Evolutionary conservation across 2,329 filamentous ascomycete genomes (phyloP).

Genomic region (Clathrospora elynae): DNA sequence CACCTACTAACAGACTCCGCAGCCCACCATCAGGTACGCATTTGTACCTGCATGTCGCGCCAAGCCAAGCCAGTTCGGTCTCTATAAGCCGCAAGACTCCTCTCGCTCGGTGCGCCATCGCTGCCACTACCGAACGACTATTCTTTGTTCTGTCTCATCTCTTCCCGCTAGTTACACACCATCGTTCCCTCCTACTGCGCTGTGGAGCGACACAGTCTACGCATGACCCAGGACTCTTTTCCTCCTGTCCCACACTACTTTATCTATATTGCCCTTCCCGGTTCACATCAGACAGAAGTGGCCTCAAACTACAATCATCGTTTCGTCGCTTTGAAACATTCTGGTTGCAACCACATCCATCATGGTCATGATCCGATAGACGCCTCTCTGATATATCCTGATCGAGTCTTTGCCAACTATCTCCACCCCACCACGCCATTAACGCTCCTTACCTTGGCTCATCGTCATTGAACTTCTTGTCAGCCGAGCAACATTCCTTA

Average conservation of each 20-base stretch:
- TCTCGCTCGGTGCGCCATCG: conserved; percentile 32
- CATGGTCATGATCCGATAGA: conserved; percentile 39
- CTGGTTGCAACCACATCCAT: conserved; percentile 26
- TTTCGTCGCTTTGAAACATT: conserved; percentile 24
- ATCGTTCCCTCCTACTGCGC: conserved; percentile 30
- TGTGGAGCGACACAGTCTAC: conserved; percentile 38
- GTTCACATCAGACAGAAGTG: conserved; percentile 26
- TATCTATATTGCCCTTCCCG: conserved; percentile 36
- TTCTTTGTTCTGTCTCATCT: conserved; percentile 31
- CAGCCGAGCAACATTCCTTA: no score
- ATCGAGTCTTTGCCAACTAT: conserved; percentile 23
- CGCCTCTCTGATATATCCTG: conserved; percentile 24
- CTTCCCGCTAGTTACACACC: conserved; percentile 37
- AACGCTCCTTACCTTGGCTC: no score
- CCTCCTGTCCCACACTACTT: conserved; percentile 38
- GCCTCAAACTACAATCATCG: conserved; percentile 25
- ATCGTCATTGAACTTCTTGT: no score
- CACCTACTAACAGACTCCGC: conserved; percentile 28
- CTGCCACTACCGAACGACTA: conserved; percentile 31
- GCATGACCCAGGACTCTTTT: conserved; percentile 42
- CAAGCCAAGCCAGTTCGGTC: conserved; percentile 25
- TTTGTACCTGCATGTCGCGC: conserved; percentile 37
- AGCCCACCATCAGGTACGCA: conserved; percentile 30
- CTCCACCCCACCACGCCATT: no score
- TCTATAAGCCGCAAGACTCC: conserved; percentile 35